A percentile compares a stretch with the other conserved stretches of the same genome.
Conservation (phyloP, 1,139 yeast species). For the Yamadazyma sp. region DNA sequence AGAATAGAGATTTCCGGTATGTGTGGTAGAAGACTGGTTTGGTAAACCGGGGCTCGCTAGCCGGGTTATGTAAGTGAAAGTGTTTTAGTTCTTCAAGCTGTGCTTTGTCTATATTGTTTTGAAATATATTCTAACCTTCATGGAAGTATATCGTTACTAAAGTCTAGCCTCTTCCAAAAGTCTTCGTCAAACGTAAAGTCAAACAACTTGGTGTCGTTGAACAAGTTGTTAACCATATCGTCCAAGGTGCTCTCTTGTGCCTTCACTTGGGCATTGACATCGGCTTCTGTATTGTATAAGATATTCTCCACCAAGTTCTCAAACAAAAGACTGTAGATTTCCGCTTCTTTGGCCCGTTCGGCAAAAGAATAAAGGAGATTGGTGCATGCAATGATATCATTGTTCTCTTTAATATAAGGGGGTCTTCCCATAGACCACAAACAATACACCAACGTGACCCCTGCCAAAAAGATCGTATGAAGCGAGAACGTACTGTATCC, state of each 20-base stretch:
- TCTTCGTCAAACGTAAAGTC: constrained; percentile 16
- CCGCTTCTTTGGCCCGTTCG: constrained; percentile 22
- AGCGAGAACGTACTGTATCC: constrained; percentile 22
- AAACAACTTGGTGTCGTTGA: constrained; percentile 11
- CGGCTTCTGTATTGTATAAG: constrained; percentile 11
- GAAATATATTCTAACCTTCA: too few relatives aligned
- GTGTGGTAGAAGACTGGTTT: constrained; percentile 10
- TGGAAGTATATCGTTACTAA: neutral
- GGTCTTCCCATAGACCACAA: constrained; percentile 13
- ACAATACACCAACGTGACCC: constrained; percentile 20
- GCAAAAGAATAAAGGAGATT: constrained; percentile 21
- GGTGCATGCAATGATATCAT: constrained; percentile 22
- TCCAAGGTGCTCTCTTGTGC: neutral
- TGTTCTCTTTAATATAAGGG: constrained; percentile 18
- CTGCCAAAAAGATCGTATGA: constrained; percentile 18
- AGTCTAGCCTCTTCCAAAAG: constrained; percentile 15
- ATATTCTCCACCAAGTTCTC: constrained; percentile 20
- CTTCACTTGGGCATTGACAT: neutral
- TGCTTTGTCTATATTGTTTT: too few relatives aligned
- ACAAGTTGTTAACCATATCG: constrained; percentile 2
- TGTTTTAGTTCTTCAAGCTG: neutral
- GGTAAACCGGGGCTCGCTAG: neutral
- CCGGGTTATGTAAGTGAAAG: neutral
- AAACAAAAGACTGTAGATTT: constrained; percentile 19
- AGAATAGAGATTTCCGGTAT: constrained; percentile 20